Evolutionary conservation across 768 basidiomycete species (phyloP), one percentile per base, ranked within the genome.

Genomic region (Lepiota brunneoincarnata): DNA sequence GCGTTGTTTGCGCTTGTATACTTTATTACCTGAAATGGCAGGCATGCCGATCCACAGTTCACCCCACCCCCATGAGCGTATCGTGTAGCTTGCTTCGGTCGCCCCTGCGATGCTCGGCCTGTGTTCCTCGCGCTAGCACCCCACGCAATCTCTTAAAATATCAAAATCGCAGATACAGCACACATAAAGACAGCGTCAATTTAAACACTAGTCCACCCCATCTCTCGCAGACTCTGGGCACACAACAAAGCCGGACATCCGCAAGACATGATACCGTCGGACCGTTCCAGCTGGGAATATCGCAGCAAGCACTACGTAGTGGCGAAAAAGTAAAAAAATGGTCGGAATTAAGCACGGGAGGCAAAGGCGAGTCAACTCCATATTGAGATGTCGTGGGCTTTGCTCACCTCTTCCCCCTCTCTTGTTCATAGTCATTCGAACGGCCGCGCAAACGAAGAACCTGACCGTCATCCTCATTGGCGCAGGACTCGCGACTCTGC

Each of bases 401-500:
- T 42, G 14, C 38, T 49, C 10, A 45, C 49, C 37, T 26, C 11
- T 20, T 26, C 42, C 42, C 38, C n/a, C 31, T 44, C 36, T 34
- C 42, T 44, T 42, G 15, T 51, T 14, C 51, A 21, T 56, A 82
- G 79, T 81, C 18, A 65, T 76, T 56, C 76, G 79, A 38, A 76
- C 78, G 34, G 76, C 79, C 10, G 75, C 75, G 14, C 68, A 76
- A 45, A 79, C 80, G 9, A 73, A 76, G 23, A 81, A 81, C 54
- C 54, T 81, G 12, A 68, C 69, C 61, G 87, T 87, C 17, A 78
- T 84, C 41, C 63, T 93, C 15, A 70, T 91, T 26, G 91, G 91
- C n/a, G 91, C 90, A 4, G 87, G 89, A 15, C 73, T 93, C 21
- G 89, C 89, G 26, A 80, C 80, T 6, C 77, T 93, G 36, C 78